Evolutionary conservation across 2,329 filamentous ascomycete genomes (phyloP).

Genomic region (Penicillium sumatraense): DNA sequence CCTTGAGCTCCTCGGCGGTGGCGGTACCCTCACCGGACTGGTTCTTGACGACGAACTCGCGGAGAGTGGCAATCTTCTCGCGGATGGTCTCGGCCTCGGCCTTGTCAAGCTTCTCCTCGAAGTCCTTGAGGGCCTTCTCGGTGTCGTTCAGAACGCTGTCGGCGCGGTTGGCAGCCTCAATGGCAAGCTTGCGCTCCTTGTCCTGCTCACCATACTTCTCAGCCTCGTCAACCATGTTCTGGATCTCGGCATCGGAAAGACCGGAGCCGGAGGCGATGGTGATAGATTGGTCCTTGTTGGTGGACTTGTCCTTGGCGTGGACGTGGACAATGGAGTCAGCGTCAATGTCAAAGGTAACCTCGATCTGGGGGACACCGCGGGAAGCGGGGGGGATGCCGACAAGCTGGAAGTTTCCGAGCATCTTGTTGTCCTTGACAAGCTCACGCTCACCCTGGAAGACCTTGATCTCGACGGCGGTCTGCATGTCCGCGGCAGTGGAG

Average conservation of each 20-base stretch:
- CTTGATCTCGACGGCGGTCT: conserved; percentile 99
- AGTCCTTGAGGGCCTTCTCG: conserved; percentile 97
- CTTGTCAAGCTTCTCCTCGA: conserved; percentile 96
- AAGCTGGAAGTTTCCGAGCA: conserved; percentile 98
- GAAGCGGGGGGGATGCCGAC: conserved; percentile 95
- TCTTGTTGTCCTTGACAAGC: conserved; percentile 97
- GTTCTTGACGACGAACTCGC: conserved; percentile 91
- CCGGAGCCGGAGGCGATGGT: conserved; percentile 97
- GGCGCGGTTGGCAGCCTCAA: conserved; percentile 95
- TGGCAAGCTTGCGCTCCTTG: conserved; percentile 94
- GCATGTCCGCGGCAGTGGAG: conserved; percentile 97
- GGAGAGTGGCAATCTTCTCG: conserved; percentile 86
- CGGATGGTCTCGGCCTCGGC: conserved; percentile 87
- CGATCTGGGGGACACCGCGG: conserved; percentile 93
- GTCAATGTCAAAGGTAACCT: conserved; percentile 99
- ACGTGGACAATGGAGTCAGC: conserved; percentile 98
- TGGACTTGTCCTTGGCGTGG: conserved; percentile 98
- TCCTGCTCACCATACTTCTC: conserved; percentile 95
- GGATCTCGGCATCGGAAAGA: conserved; percentile 91
- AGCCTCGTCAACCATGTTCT: conserved; percentile 96
- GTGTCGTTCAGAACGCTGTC: conserved; percentile 97
- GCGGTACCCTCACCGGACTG: conserved; percentile 87
- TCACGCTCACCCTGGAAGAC: conserved; percentile 99
- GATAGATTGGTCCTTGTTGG: conserved; percentile 99
- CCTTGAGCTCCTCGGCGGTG: conserved; percentile 92